These are phyloP conservation scores for Protomyces lactucae-debilis DNA, from an alignment of 1,139 yeast genomes.

Conservation along the genomic window DNA sequence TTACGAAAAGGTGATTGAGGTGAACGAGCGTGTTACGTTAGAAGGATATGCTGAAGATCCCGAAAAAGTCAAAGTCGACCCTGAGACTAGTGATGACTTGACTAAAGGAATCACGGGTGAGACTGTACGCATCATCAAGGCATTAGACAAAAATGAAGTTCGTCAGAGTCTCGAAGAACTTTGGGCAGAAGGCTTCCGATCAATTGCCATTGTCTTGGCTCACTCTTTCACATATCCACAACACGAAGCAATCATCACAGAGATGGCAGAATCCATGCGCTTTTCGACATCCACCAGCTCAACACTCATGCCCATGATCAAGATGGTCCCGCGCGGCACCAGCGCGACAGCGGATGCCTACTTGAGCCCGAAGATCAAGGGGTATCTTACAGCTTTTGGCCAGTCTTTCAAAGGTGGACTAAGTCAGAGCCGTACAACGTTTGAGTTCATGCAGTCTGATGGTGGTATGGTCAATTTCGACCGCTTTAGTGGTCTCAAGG, in stretches of 20 bases:
- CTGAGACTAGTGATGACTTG: constrained; percentile 39
- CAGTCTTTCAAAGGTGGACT: constrained; percentile 55
- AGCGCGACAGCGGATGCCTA: constrained; percentile 75
- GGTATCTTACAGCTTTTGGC: constrained; percentile 57
- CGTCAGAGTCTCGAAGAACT: constrained; percentile 44
- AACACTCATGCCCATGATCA: constrained; percentile 67
- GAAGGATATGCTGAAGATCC: constrained; percentile 57
- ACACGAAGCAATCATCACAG: constrained; percentile 57
- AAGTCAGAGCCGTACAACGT: constrained; percentile 42
- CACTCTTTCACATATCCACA: constrained; percentile 64
- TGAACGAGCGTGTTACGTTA: constrained; percentile 67
- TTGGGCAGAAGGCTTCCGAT: constrained; percentile 53
- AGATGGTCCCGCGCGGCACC: constrained; percentile 64
- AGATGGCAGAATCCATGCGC: constrained; percentile 56
- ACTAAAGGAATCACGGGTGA: constrained; percentile 61
- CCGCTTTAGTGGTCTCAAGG: constrained; percentile 50
- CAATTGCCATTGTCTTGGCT: constrained; percentile 62
- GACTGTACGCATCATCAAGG: constrained; percentile 50
- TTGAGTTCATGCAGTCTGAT: constrained; percentile 57
- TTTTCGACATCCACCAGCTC: constrained; percentile 61
- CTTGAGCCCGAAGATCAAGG: constrained; percentile 64
- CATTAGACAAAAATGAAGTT: constrained; percentile 47
- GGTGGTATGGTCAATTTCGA: constrained; percentile 52
- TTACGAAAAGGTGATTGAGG: constrained; percentile 59
- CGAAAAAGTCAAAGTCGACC: constrained; percentile 36